Base-by-base conservation (phyloP, 2,329 filamentous ascomycete genomes). In the Aschersonia sp. region DNA sequence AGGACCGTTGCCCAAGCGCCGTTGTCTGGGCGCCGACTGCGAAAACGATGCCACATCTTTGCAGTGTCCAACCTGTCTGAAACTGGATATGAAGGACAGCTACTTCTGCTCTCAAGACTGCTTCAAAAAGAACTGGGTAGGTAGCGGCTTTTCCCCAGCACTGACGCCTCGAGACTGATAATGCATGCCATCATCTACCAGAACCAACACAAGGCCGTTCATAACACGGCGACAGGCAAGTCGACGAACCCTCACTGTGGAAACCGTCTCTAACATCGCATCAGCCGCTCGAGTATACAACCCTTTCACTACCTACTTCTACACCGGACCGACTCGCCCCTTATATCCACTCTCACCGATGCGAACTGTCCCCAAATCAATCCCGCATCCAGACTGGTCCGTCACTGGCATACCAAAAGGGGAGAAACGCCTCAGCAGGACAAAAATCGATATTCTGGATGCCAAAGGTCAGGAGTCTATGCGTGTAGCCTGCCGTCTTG, bases 31-130 rank as follows among this genome's bases (percentile, higher is more conserved):
- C 46, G 73, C 73, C 50, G 86, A 92, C 65, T 98, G 92, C 73
- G 73, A 77, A 42, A 95, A 96, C 53, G 83, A 89, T 53, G 89
- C 89, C 50, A 82, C 86, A 51, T 73, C 82, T 47, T 71, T 98
- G 44, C 89, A 97, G 66, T 98, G 92, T 66, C 92, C 92, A 48
- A 97, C 86, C 45, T 98, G 92, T 64, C 75, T 96, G 59, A 96
- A 95, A 69, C 71, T 89, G 45, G 86, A 84, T 47, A 83, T 82
- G 58, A 81, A 89, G 61, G 87, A 91, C 60, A 94, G 88, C 70
- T 96, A 81, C 68, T 98, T 97, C 71, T 98, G 92, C 72, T 89
- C 89, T 30, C 92, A 98, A 67, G 92, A 97, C 58, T 98, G 92
- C 73, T 98, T 98, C 71, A 97, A 96, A 76, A 83, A 82, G 66